These are phyloP conservation scores for Davidsoniella eucalypti DNA, from an alignment of 2,329 filamentous ascomycete genomes.

Conservation along the genomic window DNA sequence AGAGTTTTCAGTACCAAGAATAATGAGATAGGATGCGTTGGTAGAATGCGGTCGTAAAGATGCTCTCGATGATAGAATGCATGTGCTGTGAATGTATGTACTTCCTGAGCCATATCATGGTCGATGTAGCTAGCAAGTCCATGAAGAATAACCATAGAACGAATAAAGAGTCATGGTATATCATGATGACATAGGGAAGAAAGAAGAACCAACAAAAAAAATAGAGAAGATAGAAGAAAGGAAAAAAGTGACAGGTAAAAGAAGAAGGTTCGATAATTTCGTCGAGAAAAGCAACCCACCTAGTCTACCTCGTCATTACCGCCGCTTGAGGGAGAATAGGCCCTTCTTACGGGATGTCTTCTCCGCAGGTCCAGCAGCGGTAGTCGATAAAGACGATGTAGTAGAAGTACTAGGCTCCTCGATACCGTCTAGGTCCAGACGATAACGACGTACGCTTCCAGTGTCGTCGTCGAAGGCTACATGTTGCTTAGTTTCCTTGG, in stretches of 20 bases:
- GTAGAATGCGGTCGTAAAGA: too few species aligned
- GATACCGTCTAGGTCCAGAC: conserved; percentile 38
- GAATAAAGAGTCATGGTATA: conserved; percentile 1
- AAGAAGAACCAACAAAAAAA: neutral
- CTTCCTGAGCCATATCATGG: too few species aligned
- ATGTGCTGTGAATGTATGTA: too few species aligned
- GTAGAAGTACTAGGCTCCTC: conserved; percentile 13
- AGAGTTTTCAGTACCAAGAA: too few species aligned
- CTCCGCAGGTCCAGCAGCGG: too few species aligned
- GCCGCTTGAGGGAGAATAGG: conserved; percentile 6
- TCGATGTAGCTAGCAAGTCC: too few species aligned
- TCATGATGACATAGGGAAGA: neutral
- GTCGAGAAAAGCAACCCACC: too few species aligned
- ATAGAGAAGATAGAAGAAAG: neutral
- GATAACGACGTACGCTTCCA: conserved; percentile 46
- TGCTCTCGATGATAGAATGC: too few species aligned
- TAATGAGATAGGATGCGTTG: too few species aligned
- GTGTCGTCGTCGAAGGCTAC: conserved; percentile 44
- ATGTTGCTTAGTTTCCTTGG: conserved; percentile 29
- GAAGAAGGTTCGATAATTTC: too few species aligned
- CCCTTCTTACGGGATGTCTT: conserved; percentile 3
- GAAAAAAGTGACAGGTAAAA: neutral
- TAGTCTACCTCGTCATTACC: neutral
- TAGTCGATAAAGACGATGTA: neutral
- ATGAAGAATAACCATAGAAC: neutral